Percentiles rank a stretch among this genome's conserved stretches.
Evolutionary conservation across 2,329 filamentous ascomycete genomes (phyloP).

Genomic region (Xylaria sp.): DNA sequence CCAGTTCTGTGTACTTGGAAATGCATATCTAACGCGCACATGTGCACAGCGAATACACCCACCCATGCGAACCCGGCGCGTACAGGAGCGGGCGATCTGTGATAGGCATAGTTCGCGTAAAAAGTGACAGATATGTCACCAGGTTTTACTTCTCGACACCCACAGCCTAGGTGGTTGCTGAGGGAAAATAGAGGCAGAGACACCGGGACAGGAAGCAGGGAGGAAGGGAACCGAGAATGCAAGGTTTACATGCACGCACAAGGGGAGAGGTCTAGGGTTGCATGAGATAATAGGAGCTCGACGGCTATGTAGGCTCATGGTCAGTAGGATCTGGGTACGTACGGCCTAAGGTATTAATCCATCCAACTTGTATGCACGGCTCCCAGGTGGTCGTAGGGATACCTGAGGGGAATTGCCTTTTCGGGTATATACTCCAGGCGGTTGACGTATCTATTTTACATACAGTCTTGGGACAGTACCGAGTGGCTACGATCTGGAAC

Average conservation of each 20-base stretch:
- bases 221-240: not conserved
- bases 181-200: not conserved
- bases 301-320: constrained; percentile 3
- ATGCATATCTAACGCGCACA: constrained; percentile 31
- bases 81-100: constrained; percentile 12
- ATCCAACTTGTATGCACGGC: not conserved
- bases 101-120: constrained; percentile 10
- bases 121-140: constrained; percentile 21
- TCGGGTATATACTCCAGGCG: constrained; percentile 12
- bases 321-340: not conserved
- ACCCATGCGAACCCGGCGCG: constrained; percentile 21
- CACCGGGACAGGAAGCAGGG: not conserved
- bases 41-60: constrained; percentile 30
- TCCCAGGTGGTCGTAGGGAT: too few relatives aligned
- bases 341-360: not conserved
- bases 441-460: too few relatives aligned
- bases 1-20: constrained; percentile 25
- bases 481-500: too few relatives aligned
- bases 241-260: constrained; percentile 2
- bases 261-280: not conserved
- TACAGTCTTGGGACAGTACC: too few relatives aligned
- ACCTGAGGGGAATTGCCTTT: constrained; percentile 15
- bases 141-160: not conserved
- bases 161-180: not conserved
- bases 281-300: constrained; percentile 2